phyloP scores from a whole-genome alignment of 164 flowering plant species.

The Berberis vulgaris region DNA sequence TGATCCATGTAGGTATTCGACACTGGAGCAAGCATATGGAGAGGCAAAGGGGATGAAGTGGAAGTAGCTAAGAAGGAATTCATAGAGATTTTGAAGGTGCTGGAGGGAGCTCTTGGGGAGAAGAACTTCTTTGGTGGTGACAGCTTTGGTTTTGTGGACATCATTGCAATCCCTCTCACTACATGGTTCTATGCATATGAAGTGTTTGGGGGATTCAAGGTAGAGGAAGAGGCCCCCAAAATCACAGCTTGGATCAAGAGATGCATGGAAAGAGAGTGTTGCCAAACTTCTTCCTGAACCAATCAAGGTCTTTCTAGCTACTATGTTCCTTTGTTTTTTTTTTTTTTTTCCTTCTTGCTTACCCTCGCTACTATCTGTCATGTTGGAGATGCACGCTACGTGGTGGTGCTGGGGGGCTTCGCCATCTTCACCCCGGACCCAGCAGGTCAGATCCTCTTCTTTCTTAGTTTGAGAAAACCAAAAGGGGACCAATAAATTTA shows the following conservation, averaged over 20 bases:
- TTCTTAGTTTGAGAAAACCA: too few species aligned
- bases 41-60: conserved; percentile 34
- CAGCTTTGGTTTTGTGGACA: conserved; percentile 37
- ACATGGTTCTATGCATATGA: conserved; percentile 44
- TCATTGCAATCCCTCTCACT: conserved; percentile 22
- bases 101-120: conserved; percentile 49
- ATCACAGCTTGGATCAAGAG: conserved; percentile 42
- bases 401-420: too few species aligned
- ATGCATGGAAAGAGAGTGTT: conserved; percentile 34
- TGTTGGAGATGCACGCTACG: too few species aligned
- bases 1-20: conserved; percentile 27
- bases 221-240: conserved; percentile 41
- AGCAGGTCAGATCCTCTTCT: too few species aligned
- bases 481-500: too few species aligned
- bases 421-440: too few species aligned
- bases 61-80: conserved; percentile 35
- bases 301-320: conserved; percentile 20
- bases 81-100: conserved; percentile 31
- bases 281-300: conserved; percentile 36
- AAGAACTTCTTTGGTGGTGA: conserved; percentile 44
- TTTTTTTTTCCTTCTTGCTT: too few species aligned
- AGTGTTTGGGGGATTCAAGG: conserved; percentile 33
- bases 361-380: too few species aligned
- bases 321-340: too few species aligned
- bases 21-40: conserved; percentile 32